phyloP scores from a whole-genome alignment of 805 yeast species.

The Yarrowia deformans region DNA sequence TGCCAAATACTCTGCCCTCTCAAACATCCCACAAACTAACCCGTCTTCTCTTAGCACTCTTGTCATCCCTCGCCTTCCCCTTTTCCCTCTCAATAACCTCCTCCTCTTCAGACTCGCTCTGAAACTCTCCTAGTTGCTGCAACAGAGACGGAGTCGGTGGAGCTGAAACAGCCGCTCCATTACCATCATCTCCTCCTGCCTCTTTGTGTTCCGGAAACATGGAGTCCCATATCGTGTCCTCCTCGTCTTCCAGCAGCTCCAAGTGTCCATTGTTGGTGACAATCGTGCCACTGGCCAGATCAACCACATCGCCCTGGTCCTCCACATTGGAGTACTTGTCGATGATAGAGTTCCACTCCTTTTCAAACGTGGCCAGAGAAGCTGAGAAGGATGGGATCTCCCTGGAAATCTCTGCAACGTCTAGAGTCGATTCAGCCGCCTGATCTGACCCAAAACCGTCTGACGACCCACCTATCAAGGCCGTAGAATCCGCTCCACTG shows the following conservation, averaged over 20 bases:
- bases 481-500: neutral
- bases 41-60: neutral
- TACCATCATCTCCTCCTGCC: neutral
- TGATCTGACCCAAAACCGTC: neutral
- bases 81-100: neutral
- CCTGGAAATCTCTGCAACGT: neutral
- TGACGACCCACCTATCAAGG: too few species aligned
- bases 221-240: conserved; percentile 40
- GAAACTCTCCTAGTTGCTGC: conserved; percentile 11
- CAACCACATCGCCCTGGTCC: conserved; percentile 55
- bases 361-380: conserved; percentile 42
- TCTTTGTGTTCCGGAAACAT: conserved; percentile 14
- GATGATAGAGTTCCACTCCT: conserved; percentile 46
- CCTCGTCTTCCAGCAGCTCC: conserved; percentile 52
- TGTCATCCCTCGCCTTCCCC: neutral
- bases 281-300: conserved; percentile 67
- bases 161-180: neutral
- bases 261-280: conserved; percentile 75
- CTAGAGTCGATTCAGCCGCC: neutral
- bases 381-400: conserved; percentile 9
- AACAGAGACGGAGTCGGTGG: conserved; percentile 4
- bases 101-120: conserved; percentile 10
- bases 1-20: too few species aligned
- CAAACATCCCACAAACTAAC: conserved; percentile 31
- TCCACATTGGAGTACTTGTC: conserved; percentile 44